Conservation (phyloP, 2,329 filamentous ascomycete genomes). For the Zasmidium citrigriseum region DNA sequence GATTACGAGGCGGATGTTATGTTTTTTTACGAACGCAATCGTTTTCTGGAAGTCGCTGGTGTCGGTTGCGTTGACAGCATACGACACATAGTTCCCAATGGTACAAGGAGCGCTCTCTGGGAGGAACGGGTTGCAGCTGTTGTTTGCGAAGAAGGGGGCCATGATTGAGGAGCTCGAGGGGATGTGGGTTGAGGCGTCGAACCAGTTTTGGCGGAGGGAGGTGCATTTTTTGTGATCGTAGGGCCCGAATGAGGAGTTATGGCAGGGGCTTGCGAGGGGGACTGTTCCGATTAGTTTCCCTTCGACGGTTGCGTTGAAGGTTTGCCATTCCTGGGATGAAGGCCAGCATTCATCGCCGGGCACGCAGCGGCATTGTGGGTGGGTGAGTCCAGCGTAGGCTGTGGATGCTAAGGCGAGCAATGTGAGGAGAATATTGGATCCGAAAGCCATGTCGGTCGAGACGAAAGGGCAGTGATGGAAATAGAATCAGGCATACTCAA, state of each 20-base stretch:
- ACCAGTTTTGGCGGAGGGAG: slow-evolving; percentile 46
- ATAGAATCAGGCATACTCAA: too few relatives aligned
- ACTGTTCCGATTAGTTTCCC: slow-evolving; percentile 55
- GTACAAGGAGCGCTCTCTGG: slow-evolving; percentile 27
- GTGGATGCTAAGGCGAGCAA: too few relatives aligned
- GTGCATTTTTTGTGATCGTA: slow-evolving; percentile 50
- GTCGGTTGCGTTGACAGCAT: slow-evolving; percentile 26
- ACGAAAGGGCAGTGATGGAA: too few relatives aligned
- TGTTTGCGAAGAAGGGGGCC: slow-evolving; percentile 40
- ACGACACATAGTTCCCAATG: slow-evolving; percentile 23
- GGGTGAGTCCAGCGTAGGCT: too few relatives aligned
- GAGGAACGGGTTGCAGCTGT: slow-evolving; percentile 44
- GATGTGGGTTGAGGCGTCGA: slow-evolving; percentile 43
- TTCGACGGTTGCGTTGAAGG: slow-evolving; percentile 55
- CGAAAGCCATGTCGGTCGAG: too few relatives aligned
- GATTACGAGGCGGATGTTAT: slow-evolving; percentile 21
- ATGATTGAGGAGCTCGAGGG: slow-evolving; percentile 40
- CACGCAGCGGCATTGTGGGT: slow-evolving; percentile 50
- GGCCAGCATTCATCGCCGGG: slow-evolving; percentile 61
- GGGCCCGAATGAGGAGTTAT: slow-evolving; percentile 38
- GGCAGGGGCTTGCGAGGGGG: slow-evolving; percentile 56
- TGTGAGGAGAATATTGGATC: too few relatives aligned
- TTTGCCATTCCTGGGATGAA: slow-evolving; percentile 44
- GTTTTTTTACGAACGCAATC: slow-evolving; percentile 21
- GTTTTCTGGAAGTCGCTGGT: slow-evolving; percentile 25